Base-by-base conservation (phyloP, 768 basidiomycete genomes). In the Pleurotus giganteus region DNA sequence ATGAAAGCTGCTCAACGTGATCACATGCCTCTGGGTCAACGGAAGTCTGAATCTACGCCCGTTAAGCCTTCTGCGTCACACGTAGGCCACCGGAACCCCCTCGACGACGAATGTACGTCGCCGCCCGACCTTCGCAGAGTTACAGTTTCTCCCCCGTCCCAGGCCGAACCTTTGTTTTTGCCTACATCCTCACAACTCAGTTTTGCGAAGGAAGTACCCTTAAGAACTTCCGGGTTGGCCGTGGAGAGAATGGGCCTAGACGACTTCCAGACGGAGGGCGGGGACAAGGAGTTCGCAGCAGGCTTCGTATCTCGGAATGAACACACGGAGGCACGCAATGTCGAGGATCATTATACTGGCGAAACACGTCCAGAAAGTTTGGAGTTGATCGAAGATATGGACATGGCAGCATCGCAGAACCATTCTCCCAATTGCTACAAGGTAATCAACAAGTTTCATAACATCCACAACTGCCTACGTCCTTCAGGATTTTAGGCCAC, bases 191-290 rank as follows among this genome's bases (percentile, higher is more conserved):
- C 85, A n/a, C 86, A 86, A 63, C 74, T 86, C 32, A 85, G 88
- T 2, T 74, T 72, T 26, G 76, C 74, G 27, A 79, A 82, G 32
- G 72, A 76, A 59, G 79, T 76, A 47, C 73, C 75, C 4, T 73
- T 90, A 42, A 75, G 75, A 32, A 76, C 74, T 24, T 83, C 85
- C 1, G 88, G 88, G 4, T 69, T 91, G 26, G 87, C 85, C 2
- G 73, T 86, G 21, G 87, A 89, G 61, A 63, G 76, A 57, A 88
- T 91, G 88, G 72, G 76, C 55, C 74, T 68, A 4, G 77, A 82
- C 21, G 87, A 89, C 63, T 74, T 72, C 28, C 74, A 75, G 51
- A 49, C 26, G 28, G 59, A 56, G n/a, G 57, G 45, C 32, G 55
- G 54, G 44, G 7, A 50, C 9, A 41, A 49, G 24, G 52, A 56